Evolutionary conservation across 768 basidiomycete genomes (phyloP).

Genomic region (Tephrocybe sp.): DNA sequence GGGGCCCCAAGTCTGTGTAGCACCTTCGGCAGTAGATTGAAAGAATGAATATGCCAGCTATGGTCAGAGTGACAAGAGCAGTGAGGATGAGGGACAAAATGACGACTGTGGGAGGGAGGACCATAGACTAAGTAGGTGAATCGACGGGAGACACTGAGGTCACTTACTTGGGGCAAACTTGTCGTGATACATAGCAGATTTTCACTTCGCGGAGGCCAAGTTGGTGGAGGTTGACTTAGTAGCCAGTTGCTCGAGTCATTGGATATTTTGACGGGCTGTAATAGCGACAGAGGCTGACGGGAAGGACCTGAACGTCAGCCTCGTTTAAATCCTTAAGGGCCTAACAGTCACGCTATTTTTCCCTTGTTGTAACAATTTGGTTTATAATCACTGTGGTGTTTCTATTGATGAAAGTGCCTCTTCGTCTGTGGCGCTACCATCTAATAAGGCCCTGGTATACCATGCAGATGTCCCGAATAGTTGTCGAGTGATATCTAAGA

Average conservation of each 20-base stretch:
- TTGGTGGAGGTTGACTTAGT: too few species aligned
- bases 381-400: not conserved
- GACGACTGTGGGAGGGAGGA: constrained; percentile 2
- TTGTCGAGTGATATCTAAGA: constrained; percentile 38
- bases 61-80: constrained; percentile 10
- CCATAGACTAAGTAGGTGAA: too few species aligned
- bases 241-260: too few species aligned
- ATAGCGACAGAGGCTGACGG: constrained; percentile 2
- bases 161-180: constrained; percentile 5
- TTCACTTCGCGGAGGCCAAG: not conserved
- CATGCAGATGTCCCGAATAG: constrained; percentile 47
- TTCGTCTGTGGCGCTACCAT: not conserved
- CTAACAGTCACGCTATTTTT: too few species aligned
- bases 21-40: constrained; percentile 2
- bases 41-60: constrained; percentile 10
- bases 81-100: constrained; percentile 12
- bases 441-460: constrained; percentile 22
- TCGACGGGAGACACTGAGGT: too few species aligned
- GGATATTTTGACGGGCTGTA: too few species aligned
- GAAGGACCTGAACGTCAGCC: not conserved
- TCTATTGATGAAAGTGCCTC: not conserved
- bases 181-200: not conserved
- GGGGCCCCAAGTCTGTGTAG: not conserved
- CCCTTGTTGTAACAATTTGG: too few species aligned
- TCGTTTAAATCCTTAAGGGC: not conserved